phyloP scores from a whole-genome alignment of 257 asterid genomes.

The Gentiana straminea region DNA sequence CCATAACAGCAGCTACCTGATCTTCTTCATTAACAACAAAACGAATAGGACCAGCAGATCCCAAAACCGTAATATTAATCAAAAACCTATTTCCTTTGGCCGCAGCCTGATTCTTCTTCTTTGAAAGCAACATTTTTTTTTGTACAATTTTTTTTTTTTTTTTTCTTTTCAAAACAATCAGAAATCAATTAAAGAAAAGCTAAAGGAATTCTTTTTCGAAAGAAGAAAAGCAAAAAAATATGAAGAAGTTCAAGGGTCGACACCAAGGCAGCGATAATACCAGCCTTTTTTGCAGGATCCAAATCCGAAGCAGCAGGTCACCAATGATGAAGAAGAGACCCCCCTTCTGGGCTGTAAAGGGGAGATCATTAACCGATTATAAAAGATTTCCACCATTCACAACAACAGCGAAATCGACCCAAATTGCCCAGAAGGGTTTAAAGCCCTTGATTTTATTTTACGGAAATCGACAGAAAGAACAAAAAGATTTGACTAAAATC shows the following conservation, averaged over 20 bases:
- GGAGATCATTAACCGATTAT: constrained; percentile 48
- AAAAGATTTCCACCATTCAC: constrained; percentile 30
- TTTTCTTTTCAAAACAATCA: not conserved
- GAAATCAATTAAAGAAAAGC: not conserved
- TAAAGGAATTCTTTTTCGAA: not conserved
- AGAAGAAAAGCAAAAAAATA: not conserved
- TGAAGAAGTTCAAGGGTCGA: constrained; percentile 43
- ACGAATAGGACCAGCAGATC: constrained; percentile 89
- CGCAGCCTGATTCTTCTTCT: constrained; percentile 67
- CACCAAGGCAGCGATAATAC: constrained; percentile 92
- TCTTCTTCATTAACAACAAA: constrained; percentile 81
- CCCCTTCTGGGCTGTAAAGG: constrained; percentile 58
- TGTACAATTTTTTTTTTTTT: constrained; percentile 2
- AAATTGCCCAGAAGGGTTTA: no score
- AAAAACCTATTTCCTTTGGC: constrained; percentile 55
- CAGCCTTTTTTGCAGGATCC: constrained; percentile 93
- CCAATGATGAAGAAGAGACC: constrained; percentile 38
- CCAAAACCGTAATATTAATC: constrained; percentile 64
- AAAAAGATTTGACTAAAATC: no score
- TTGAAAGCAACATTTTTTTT: constrained; percentile 51
- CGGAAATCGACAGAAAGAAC: no score
- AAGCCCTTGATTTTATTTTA: no score
- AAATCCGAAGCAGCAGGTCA: constrained; percentile 36
- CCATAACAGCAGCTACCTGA: constrained; percentile 61
- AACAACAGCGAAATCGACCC: not conserved